phyloP scores from a whole-genome alignment of 73 alveolate species.

The Uronychia binucleata region DNA sequence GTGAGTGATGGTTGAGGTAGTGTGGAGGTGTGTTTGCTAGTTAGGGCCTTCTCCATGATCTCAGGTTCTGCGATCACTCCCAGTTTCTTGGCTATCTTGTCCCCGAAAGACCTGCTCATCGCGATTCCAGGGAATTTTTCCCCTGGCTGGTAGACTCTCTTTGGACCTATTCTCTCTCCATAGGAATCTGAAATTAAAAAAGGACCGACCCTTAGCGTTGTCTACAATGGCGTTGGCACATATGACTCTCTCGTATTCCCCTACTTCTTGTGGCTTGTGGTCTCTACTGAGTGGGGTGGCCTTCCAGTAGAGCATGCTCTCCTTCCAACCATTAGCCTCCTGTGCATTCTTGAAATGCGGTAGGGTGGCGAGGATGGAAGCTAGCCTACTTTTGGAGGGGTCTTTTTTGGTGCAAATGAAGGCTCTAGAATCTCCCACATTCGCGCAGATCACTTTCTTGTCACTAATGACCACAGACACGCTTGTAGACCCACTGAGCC shows the following conservation, averaged over 20 bases:
- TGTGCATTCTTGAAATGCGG: not conserved
- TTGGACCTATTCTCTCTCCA: constrained; percentile 55
- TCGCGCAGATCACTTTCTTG: constrained; percentile 73
- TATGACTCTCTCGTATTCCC: constrained; percentile 14
- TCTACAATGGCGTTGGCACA: not conserved
- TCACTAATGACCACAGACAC: constrained; percentile 72
- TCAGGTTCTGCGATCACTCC: constrained; percentile 71
- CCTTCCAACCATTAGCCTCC: not conserved
- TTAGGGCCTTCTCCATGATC: constrained; percentile 20
- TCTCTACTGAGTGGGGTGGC: constrained; percentile 7
- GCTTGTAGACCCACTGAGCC: constrained; percentile 56
- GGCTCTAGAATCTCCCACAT: constrained; percentile 89
- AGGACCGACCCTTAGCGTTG: not conserved
- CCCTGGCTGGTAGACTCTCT: constrained; percentile 46
- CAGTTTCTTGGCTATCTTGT: constrained; percentile 56
- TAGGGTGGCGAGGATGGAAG: not conserved
- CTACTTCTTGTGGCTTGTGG: constrained; percentile 20
- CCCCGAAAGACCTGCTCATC: constrained; percentile 76
- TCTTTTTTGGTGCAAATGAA: constrained; percentile 20
- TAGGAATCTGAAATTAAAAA: not conserved
- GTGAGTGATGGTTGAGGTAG: too few species aligned
- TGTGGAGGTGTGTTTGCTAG: not conserved
- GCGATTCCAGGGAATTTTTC: constrained; percentile 69
- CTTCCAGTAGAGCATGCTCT: constrained; percentile 5
- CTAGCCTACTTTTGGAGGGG: not conserved